phyloP scores from a whole-genome alignment of 805 yeast species.

The Ogataea angusta region DNA sequence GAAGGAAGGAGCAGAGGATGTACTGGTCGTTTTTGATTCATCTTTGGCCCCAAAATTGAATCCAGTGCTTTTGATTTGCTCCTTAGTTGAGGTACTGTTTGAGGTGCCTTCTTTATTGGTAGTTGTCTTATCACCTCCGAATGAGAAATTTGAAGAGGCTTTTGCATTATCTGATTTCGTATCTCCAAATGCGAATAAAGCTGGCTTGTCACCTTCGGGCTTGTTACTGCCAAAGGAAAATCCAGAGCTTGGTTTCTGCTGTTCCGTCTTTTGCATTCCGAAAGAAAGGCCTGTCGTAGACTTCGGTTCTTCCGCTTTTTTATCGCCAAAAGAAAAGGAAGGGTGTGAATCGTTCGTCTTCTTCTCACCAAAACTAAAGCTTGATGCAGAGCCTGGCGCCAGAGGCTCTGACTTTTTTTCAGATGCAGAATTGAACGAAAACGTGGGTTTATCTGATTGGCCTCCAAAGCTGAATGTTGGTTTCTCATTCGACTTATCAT shows the following conservation, averaged over 20 bases:
- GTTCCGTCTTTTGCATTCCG: slow-evolving; percentile 2
- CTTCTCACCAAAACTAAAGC: slow-evolving; percentile 2
- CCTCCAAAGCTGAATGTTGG: slow-evolving; percentile 9
- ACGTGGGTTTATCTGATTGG: slow-evolving; percentile 1
- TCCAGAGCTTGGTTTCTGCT: slow-evolving; percentile 11
- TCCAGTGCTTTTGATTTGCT: slow-evolving; percentile 3
- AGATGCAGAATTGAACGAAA: slow-evolving; percentile 1
- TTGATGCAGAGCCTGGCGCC: too few species aligned
- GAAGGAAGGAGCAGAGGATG: slow-evolving; percentile 2
- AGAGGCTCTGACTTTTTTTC: too few species aligned
- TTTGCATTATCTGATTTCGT: not conserved
- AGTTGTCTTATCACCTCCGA: slow-evolving; percentile 9
- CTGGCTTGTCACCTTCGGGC: slow-evolving; percentile 4
- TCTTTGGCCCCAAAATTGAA: slow-evolving; percentile 12
- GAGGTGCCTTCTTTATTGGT: not conserved
- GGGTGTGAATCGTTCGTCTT: not conserved
- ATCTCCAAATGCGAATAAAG: not conserved
- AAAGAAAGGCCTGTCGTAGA: slow-evolving; percentile 12
- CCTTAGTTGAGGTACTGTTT: not conserved
- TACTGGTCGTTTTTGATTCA: slow-evolving; percentile 1
- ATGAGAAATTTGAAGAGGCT: slow-evolving; percentile 7
- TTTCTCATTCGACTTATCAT: slow-evolving; percentile 5
- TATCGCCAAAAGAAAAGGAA: slow-evolving; percentile 11
- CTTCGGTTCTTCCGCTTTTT: slow-evolving; percentile 13
- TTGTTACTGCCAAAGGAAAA: slow-evolving; percentile 13